Evolutionary conservation across 2,329 filamentous ascomycete species (phyloP), one percentile per base, ranked within the genome.

Genomic region (Colletotrichum sp.): DNA sequence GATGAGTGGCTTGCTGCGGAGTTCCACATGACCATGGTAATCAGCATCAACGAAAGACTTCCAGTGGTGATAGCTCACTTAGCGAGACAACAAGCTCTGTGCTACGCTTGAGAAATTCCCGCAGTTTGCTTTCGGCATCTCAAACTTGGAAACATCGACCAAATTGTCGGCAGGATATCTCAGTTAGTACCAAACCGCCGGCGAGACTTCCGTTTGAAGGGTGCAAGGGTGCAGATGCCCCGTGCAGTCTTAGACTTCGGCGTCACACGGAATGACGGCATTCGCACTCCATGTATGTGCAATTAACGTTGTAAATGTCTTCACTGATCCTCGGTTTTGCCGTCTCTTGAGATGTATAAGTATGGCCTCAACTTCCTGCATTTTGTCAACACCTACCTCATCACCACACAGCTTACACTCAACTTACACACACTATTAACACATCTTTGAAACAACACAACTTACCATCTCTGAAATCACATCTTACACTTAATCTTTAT

Each of bases 391-490:
- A n/a, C 7, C 18, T 48, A 0, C 38, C 18, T 48, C 18, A 58
- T 16, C 7, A 28, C 3, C 26, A 6, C 9, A 28, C 13, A 58
- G 55, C 26, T 58, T 1, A 9, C 8, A 24, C 21, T 12, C 55
- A 58, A 26, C 55, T 58, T 2, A 16, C 12, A 58, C 13, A 16
- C 21, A 56, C 52, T 26, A 28, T 0, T 0, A 14, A 9, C 21
- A 4, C 55, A 58, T 10, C 6, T 48, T 7, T n/a, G 0, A 48
- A n/a, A 0, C 3, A 2, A 0, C 1, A 48, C 9, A n/a, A n/a
- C 9, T 6, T 7, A 48, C 0, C 18, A 48, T n/a, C 38, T 48
- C 18, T 48, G 16, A 1, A n/a, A 48, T 2, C 38, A n/a, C 0
- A n/a, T 1, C 1, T 16, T 8, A 13, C 21, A 28, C 13, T 58